Evolutionary conservation across 106 monocot species (phyloP).

Genomic region (Phalaenopsis aphrodite): DNA sequence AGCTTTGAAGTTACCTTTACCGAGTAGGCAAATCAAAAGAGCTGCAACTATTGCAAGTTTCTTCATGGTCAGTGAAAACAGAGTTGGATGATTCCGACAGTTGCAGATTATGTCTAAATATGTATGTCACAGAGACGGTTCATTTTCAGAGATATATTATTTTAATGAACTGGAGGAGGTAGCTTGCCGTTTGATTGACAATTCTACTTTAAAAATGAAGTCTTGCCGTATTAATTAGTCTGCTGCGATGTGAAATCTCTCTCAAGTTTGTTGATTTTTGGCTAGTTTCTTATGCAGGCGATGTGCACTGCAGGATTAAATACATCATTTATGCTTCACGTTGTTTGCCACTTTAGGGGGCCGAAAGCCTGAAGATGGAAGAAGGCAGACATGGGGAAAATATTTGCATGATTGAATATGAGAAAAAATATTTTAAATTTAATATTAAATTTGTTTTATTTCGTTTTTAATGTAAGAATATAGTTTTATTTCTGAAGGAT

Average conservation of each 20-base stretch:
- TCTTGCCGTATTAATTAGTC: background rate
- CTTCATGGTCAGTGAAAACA: background rate
- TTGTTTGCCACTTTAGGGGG: too few species aligned
- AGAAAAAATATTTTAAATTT: too few species aligned
- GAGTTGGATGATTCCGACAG: background rate
- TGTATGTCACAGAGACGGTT: background rate
- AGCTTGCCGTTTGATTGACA: slow-evolving; percentile 3
- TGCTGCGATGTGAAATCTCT: background rate
- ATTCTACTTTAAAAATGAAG: background rate
- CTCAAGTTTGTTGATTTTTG: too few species aligned
- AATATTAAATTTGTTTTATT: too few species aligned
- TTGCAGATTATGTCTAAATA: background rate
- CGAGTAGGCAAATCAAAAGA: background rate
- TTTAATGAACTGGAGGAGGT: background rate
- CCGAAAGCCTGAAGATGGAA: too few species aligned
- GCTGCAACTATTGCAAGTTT: background rate
- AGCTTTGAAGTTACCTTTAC: background rate
- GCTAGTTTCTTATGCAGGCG: too few species aligned
- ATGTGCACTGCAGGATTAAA: too few species aligned
- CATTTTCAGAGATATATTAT: background rate
- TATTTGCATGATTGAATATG: too few species aligned
- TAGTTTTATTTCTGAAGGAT: too few species aligned
- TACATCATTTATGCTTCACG: too few species aligned
- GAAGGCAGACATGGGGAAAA: too few species aligned
- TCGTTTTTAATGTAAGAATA: too few species aligned